phyloP scores from a whole-genome alignment of 2,329 filamentous ascomycete genomes.

The Gaeumannomyces sp. region DNA sequence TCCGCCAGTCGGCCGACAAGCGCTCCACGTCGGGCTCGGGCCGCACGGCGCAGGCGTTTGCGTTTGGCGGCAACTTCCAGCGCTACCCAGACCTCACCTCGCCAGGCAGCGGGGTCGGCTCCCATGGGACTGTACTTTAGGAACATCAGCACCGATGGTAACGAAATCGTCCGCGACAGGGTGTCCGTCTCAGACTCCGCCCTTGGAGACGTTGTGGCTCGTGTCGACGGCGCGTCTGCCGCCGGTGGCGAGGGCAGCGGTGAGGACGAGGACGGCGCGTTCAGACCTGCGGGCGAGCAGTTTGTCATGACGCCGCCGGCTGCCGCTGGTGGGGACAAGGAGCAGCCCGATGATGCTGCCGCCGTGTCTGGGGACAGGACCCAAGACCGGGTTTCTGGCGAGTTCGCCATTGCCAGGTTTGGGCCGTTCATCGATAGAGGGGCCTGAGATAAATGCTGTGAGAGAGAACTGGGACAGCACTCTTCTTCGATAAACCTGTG shows the following conservation, averaged over 20 bases:
- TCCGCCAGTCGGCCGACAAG: conserved; percentile 40
- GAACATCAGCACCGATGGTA: conserved; percentile 48
- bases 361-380: too few species aligned
- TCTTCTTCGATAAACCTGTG: too few species aligned
- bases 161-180: conserved; percentile 42
- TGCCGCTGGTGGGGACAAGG: background rate
- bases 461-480: too few species aligned
- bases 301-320: conserved; percentile 4
- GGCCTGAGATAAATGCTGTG: too few species aligned
- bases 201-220: background rate
- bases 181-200: conserved; percentile 25
- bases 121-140: conserved; percentile 47
- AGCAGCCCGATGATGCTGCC: too few species aligned
- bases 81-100: conserved; percentile 1
- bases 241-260: background rate
- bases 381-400: too few species aligned
- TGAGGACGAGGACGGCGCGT: background rate
- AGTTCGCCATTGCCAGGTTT: too few species aligned
- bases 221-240: background rate
- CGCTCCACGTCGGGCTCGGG: conserved; percentile 44
- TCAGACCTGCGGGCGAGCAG: background rate
- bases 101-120: conserved; percentile 17
- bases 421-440: too few species aligned
- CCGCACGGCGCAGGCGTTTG: conserved; percentile 49
- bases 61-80: conserved; percentile 39